A percentile compares a stretch with the other conserved stretches of the same genome.
Conservation (phyloP, 495 filamentous ascomycete species). For the Clohesyomyces aquaticus region DNA sequence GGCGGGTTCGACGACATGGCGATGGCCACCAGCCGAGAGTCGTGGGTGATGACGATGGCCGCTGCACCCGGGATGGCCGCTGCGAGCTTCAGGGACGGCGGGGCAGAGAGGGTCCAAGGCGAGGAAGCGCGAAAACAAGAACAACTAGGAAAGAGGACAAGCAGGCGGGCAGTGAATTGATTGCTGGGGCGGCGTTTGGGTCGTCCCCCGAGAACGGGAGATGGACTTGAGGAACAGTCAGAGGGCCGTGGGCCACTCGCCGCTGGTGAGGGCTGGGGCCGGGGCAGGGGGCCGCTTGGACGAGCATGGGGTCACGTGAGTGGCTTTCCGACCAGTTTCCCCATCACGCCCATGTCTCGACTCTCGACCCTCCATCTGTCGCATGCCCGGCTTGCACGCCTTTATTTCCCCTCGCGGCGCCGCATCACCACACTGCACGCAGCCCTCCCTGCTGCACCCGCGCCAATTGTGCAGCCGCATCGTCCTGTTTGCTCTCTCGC, state of each 20-base stretch:
- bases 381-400: neutral
- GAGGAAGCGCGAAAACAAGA: slow-evolving; percentile 11
- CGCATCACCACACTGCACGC: neutral
- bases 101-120: slow-evolving; percentile 1
- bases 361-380: too few species aligned
- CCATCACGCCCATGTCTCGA: too few species aligned
- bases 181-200: slow-evolving; percentile 29
- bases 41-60: slow-evolving; percentile 28
- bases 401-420: neutral
- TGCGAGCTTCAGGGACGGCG: neutral
- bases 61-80: neutral
- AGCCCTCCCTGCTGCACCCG: too few species aligned
- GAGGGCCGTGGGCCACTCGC: neutral
- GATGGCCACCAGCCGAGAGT: slow-evolving; percentile 8
- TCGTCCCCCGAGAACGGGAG: slow-evolving; percentile 28
- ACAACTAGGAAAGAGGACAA: too few species aligned
- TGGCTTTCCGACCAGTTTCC: neutral
- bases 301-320: slow-evolving; percentile 22
- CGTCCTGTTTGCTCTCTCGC: too few species aligned
- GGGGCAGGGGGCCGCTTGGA: too few species aligned
- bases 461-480: too few species aligned
- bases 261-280: too few species aligned
- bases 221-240: slow-evolving; percentile 40
- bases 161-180: slow-evolving; percentile 11
- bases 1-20: slow-evolving; percentile 42